Base-by-base conservation (phyloP, 2,329 filamentous ascomycete species). In the Zopfia rhizophila region DNA sequence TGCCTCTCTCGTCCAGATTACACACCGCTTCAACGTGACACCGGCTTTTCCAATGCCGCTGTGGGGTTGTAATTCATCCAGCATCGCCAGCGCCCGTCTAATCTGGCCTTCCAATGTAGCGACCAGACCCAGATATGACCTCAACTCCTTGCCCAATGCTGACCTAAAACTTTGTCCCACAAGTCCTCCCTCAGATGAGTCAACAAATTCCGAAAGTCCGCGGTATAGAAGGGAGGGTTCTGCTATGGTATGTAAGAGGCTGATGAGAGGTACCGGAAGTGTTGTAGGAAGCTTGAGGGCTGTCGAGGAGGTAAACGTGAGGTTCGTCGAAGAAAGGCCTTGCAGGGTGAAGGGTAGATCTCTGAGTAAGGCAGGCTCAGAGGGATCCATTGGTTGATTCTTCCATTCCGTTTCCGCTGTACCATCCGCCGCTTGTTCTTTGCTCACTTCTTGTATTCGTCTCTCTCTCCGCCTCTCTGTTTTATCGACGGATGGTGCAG, bases 1-100 rank as follows among this genome's bases (percentile, higher is more conserved):
- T 5, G 94, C 91, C 71, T 99, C 95, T 58, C 93, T 85, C 7
- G 92, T 97, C 95, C 95, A 99, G 17, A 99, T 89, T 3, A 99
- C 89, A 61, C 93, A 97, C 67, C 94, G 82, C 71, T 97, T 97
- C 38, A 99, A 77, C 0, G 94, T 99, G 11, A 99, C 93, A 2
- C 92, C 91, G 1, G 90, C 87, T 61, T 92, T 94, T 5, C 90
- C 88, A 40, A 95, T 85, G 2, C 88, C 87, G 31, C 83, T 82
- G 33, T 86, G 81, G 2, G 88, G 84, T 3, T 83, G 82, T 2
- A 78, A 76, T 38, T 88, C 84, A 53, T 90, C 85, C n/a, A 94
- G 75, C 6, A 87, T 84, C 4, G 87, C 81, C 36, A 97, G 75
- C 1, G 92, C 91, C 51, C 89, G 82, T 47, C 93, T 84, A 42